These are phyloP conservation scores for Fraxinus excelsior DNA, from an alignment of 257 asterid species.

Conservation along the genomic window DNA sequence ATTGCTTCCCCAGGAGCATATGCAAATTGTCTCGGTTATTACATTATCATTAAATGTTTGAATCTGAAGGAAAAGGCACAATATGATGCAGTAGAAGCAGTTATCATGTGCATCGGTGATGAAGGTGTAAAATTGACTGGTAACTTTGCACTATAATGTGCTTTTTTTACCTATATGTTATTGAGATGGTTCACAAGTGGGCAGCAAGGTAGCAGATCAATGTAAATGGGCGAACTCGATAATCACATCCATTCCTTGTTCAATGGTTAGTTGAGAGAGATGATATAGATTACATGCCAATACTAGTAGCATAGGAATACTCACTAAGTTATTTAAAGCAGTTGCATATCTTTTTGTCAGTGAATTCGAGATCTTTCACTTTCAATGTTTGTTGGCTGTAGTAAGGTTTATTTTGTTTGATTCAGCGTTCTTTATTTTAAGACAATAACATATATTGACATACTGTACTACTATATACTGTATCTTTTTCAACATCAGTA, in stretches of 20 bases:
- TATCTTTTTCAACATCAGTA: slow-evolving; percentile 5
- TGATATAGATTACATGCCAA: neutral
- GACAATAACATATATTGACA: slow-evolving; percentile 6
- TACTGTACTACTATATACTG: slow-evolving; percentile 6
- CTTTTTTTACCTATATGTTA: slow-evolving; percentile 10
- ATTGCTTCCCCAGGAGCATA: neutral
- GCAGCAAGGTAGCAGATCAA: neutral
- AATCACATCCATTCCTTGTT: slow-evolving; percentile 9
- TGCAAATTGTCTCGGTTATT: neutral
- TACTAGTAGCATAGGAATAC: neutral
- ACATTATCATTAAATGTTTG: neutral
- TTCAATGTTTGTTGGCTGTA: neutral
- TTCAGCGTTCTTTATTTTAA: slow-evolving; percentile 1
- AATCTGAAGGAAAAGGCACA: neutral
- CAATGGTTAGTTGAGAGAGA: neutral
- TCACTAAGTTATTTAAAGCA: neutral
- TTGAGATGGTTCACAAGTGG: neutral
- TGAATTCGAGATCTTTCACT: neutral
- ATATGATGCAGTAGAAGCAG: neutral
- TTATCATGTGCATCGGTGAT: neutral
- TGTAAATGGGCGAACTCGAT: neutral
- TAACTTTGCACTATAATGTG: neutral
- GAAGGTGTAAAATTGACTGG: neutral
- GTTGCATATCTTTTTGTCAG: neutral
- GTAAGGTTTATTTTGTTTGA: slow-evolving; percentile 12